These are phyloP conservation scores for Lolium perenne DNA, from an alignment of 176 grass and related monocot genomes.

Conservation along the genomic window DNA sequence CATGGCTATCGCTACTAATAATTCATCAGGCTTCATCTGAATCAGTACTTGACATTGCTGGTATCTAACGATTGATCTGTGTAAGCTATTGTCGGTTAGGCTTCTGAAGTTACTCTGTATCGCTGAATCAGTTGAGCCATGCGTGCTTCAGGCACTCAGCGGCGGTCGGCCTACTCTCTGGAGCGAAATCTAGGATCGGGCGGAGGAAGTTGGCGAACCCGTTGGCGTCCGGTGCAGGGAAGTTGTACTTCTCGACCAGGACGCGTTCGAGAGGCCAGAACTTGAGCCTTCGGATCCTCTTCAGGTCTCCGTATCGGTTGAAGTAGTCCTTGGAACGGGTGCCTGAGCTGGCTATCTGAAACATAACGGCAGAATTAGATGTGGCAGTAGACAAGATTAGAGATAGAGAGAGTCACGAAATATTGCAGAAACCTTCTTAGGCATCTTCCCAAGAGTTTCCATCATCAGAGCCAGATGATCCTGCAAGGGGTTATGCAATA, in stretches of 20 bases:
- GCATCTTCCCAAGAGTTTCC: slow-evolving; percentile 93
- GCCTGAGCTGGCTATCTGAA: slow-evolving; percentile 73
- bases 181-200: slow-evolving; percentile 75
- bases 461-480: slow-evolving; percentile 96
- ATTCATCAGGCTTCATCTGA: not conserved
- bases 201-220: slow-evolving; percentile 64
- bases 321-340: slow-evolving; percentile 83
- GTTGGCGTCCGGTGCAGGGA: slow-evolving; percentile 57
- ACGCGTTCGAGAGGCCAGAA: slow-evolving; percentile 65
- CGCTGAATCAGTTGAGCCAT: slow-evolving; percentile 62
- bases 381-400: not conserved
- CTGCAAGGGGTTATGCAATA: slow-evolving; percentile 43
- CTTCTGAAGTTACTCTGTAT: not conserved
- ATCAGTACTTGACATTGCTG: not conserved
- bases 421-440: slow-evolving; percentile 60
- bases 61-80: not conserved
- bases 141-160: slow-evolving; percentile 69
- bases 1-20: not conserved
- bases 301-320: slow-evolving; percentile 79
- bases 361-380: slow-evolving; percentile 20
- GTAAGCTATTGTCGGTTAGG: slow-evolving; percentile 43
- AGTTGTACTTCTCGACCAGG: slow-evolving; percentile 70
- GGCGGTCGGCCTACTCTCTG: slow-evolving; percentile 74
- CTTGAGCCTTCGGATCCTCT: slow-evolving; percentile 72
- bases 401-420: not conserved